Conservation (phyloP, 1,284 basidiomycete species). For the Stygiomarasmius scandens region DNA sequence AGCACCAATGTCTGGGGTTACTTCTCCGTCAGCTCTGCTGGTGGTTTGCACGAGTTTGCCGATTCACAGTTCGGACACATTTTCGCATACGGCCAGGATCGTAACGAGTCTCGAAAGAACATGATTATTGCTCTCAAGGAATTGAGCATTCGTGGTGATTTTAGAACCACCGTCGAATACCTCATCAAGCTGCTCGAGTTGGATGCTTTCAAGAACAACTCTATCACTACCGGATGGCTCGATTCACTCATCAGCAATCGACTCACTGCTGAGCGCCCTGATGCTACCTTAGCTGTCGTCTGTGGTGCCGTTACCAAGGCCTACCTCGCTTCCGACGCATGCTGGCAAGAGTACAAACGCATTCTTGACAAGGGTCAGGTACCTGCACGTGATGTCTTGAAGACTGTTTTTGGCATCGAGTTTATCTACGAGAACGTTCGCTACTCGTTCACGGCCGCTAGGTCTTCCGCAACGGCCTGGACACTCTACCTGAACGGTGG, state of each 20-base stretch:
- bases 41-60: constrained; percentile 98
- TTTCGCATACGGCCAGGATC: constrained; percentile 98
- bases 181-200: constrained; percentile 97
- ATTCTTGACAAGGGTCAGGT: constrained; percentile 98
- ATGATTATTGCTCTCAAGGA: constrained; percentile 99
- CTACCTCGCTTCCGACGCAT: constrained; percentile 86
- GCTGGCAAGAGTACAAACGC: constrained; percentile 92
- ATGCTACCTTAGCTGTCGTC: constrained; percentile 89
- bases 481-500: constrained; percentile 97
- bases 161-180: constrained; percentile 98
- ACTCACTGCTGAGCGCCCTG: constrained; percentile 96
- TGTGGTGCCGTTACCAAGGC: constrained; percentile 98
- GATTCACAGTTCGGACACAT: constrained; percentile 99
- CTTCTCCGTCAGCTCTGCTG: constrained; percentile 95
- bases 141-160: constrained; percentile 97
- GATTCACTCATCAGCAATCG: constrained; percentile 96
- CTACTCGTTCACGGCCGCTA: constrained; percentile 95
- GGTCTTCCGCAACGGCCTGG: constrained; percentile 88
- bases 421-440: constrained; percentile 97
- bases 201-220: constrained; percentile 96
- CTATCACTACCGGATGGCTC: constrained; percentile 98
- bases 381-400: constrained; percentile 91
- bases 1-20: constrained; percentile 99
- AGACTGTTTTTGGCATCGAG: constrained; percentile 96
- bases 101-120: constrained; percentile 94